These are phyloP conservation scores for Lactifluus pinguis DNA, from an alignment of 768 basidiomycete genomes.

Conservation along the genomic window DNA sequence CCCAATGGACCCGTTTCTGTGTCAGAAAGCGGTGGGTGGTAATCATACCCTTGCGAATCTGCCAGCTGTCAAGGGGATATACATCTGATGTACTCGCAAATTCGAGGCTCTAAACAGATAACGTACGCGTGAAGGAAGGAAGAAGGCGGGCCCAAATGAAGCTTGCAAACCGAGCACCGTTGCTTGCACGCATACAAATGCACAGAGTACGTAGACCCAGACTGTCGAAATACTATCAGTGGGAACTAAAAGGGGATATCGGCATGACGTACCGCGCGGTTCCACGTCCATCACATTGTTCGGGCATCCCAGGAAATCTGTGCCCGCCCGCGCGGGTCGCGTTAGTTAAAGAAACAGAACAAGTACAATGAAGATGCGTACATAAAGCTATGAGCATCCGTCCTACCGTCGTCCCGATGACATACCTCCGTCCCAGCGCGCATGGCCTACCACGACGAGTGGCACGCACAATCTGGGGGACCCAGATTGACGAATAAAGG, in stretches of 20 bases:
- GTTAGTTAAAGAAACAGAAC: conserved; percentile 7
- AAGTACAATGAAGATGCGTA: conserved; percentile 33
- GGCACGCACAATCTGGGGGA: conserved; percentile 77
- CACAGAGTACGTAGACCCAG: conserved; percentile 55
- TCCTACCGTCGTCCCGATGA: conserved; percentile 68
- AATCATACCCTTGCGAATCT: conserved; percentile 60
- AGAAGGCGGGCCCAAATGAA: conserved; percentile 70
- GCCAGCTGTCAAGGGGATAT: conserved; percentile 38
- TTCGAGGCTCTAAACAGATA: background rate
- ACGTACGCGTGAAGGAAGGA: conserved; percentile 36
- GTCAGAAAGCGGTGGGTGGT: conserved; percentile 75
- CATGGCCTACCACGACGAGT: conserved; percentile 60
- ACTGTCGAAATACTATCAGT: conserved; percentile 28
- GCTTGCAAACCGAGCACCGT: conserved; percentile 63
- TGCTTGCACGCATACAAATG: conserved; percentile 56
- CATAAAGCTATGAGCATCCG: conserved; percentile 66
- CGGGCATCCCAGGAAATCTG: conserved; percentile 78
- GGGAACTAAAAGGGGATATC: background rate
- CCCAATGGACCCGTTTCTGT: conserved; percentile 68
- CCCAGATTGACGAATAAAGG: conserved; percentile 77
- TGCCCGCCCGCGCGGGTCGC: background rate
- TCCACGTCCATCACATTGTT: conserved; percentile 80
- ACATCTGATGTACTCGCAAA: background rate
- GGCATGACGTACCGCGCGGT: conserved; percentile 42
- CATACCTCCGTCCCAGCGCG: conserved; percentile 58